Conservation (phyloP, 768 basidiomycete species). For the Leccinum boreale region DNA sequence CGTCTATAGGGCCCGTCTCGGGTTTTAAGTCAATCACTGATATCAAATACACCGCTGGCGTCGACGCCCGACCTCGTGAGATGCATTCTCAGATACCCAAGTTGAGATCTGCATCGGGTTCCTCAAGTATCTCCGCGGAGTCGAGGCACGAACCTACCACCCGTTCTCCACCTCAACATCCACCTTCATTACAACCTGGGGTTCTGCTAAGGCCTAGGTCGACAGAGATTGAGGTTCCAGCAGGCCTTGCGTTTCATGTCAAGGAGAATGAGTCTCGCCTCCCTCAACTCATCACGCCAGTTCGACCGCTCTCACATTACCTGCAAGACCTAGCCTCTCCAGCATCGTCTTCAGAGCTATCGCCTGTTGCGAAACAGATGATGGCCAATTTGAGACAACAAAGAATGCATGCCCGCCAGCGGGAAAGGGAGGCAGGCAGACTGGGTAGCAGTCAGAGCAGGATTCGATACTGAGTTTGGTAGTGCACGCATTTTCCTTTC, state of each 20-base stretch:
- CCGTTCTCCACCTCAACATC: slow-evolving; percentile 1
- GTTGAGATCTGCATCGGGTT: slow-evolving; percentile 25
- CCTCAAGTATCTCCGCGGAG: slow-evolving; percentile 23
- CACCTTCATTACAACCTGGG: slow-evolving; percentile 6
- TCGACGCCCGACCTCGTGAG: slow-evolving; percentile 8
- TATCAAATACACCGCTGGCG: background rate
- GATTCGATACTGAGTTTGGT: slow-evolving; percentile 24
- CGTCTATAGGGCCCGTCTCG: slow-evolving; percentile 1
- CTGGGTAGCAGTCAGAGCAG: slow-evolving; percentile 31
- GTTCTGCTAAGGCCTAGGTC: background rate
- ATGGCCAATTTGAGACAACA: slow-evolving; percentile 60
- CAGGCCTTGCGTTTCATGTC: background rate
- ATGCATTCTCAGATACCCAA: slow-evolving; percentile 30
- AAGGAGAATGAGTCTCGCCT: slow-evolving; percentile 32
- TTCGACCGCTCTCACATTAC: slow-evolving; percentile 34
- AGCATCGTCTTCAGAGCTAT: slow-evolving; percentile 70
- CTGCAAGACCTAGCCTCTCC: slow-evolving; percentile 48
- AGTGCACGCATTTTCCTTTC: background rate
- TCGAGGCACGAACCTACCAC: slow-evolving; percentile 4
- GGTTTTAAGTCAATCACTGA: slow-evolving; percentile 18
- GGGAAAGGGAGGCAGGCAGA: slow-evolving; percentile 29
- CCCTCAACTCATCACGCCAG: slow-evolving; percentile 43
- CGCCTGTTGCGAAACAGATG: slow-evolving; percentile 61
- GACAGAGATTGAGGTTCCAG: background rate
- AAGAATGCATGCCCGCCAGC: slow-evolving; percentile 32